These are phyloP conservation scores for Solanum pinnatisectum DNA, from an alignment of 257 asterid genomes.

Conservation along the genomic window DNA sequence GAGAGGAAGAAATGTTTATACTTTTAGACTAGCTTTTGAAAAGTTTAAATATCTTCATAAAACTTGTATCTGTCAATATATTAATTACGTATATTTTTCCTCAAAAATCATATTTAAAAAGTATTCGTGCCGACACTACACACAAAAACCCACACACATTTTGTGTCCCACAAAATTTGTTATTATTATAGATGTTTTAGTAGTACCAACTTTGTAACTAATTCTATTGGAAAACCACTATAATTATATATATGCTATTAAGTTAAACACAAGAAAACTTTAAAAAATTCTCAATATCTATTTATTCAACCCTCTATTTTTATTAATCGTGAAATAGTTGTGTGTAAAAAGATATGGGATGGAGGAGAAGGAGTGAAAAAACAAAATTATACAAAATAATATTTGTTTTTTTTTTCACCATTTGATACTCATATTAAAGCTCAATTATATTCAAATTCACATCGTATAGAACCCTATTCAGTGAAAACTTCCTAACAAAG, in stretches of 20 bases:
- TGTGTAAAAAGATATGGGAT: background rate
- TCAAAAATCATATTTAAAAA: background rate
- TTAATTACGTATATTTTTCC: background rate
- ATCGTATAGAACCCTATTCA: accelerated
- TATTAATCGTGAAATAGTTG: background rate
- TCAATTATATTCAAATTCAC: too few relatives aligned
- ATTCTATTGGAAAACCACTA: background rate
- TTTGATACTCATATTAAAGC: too few relatives aligned
- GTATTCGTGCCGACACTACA: background rate
- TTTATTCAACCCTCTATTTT: background rate
- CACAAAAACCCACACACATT: background rate
- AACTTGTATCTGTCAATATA: background rate
- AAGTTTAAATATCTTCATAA: background rate
- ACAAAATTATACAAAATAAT: background rate
- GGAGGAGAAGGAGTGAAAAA: background rate
- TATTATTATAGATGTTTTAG: background rate
- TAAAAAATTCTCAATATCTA: background rate
- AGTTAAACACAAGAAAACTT: background rate
- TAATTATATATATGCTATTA: background rate
- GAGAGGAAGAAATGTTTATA: background rate
- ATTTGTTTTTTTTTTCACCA: background rate
- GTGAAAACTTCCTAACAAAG: background rate
- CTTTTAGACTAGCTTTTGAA: background rate
- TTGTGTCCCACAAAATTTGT: background rate
- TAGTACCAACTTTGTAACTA: background rate